A percentile compares a stretch with the other conserved stretches of the same genome.
These are phyloP conservation scores for Tilletiaria anomala DNA, from an alignment of 1,284 basidiomycete genomes.

Conservation along the genomic window DNA sequence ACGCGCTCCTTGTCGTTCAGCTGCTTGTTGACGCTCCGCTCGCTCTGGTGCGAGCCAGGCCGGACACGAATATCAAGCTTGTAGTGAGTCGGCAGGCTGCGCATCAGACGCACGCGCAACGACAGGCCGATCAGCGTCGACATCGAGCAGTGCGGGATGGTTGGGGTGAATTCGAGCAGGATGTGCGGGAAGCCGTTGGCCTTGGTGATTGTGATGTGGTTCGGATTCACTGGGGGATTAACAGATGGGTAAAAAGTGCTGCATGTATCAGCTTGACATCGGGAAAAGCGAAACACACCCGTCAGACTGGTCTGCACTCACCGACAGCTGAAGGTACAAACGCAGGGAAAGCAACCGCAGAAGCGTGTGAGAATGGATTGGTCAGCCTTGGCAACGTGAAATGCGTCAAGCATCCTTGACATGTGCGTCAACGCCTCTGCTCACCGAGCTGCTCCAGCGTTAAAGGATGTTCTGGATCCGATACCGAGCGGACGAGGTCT, in stretches of 20 bases:
- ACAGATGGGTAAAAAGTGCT: too few species aligned
- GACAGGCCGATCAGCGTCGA: slow-evolving; percentile 90
- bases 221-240: slow-evolving; percentile 78
- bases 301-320: too few species aligned
- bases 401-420: too few species aligned
- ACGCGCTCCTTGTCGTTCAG: slow-evolving; percentile 98
- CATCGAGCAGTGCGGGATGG: slow-evolving; percentile 95
- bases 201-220: slow-evolving; percentile 60
- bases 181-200: slow-evolving; percentile 45
- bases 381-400: too few species aligned
- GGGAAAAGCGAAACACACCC: too few species aligned
- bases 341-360: too few species aligned
- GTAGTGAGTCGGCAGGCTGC: slow-evolving; percentile 78
- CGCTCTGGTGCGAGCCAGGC: slow-evolving; percentile 87
- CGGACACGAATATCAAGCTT: slow-evolving; percentile 89
- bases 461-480: slow-evolving; percentile 88
- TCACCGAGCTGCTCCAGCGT: slow-evolving; percentile 93
- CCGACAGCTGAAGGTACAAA: too few species aligned
- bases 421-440: too few species aligned
- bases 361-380: too few species aligned
- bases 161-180: slow-evolving; percentile 57
- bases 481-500: slow-evolving; percentile 75
- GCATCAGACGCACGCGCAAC: slow-evolving; percentile 74
- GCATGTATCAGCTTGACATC: too few species aligned
- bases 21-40: slow-evolving; percentile 91